These are phyloP conservation scores for Chrysoporthe deuterocubensis DNA, from an alignment of 2,329 filamentous ascomycete species.

Conservation along the genomic window DNA sequence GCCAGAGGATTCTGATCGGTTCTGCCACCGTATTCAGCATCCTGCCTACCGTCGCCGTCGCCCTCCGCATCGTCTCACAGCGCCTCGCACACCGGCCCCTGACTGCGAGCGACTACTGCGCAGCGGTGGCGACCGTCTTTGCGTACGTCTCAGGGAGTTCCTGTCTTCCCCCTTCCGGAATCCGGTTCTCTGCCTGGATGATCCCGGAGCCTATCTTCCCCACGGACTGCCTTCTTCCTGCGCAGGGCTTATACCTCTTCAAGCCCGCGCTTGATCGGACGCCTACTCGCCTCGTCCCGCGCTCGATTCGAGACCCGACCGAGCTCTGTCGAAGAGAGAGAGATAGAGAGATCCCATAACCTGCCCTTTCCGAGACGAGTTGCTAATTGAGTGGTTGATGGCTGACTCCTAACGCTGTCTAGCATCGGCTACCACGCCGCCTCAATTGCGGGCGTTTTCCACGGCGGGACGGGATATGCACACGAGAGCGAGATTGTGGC, in stretches of 20 bases:
- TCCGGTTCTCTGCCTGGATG: neutral
- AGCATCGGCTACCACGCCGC: conserved; percentile 12
- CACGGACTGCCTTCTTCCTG: too few species aligned
- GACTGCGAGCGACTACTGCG: conserved; percentile 20
- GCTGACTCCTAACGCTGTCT: neutral
- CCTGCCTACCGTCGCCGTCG: conserved; percentile 5
- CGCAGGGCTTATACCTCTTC: too few species aligned
- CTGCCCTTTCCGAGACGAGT: neutral
- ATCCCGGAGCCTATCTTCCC: too few species aligned
- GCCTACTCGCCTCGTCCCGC: too few species aligned
- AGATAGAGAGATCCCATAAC: neutral
- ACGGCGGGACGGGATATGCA: conserved; percentile 2
- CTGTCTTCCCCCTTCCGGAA: neutral
- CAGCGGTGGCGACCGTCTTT: neutral
- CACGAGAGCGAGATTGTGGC: conserved; percentile 4
- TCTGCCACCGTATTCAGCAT: conserved; percentile 14
- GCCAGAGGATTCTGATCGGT: conserved; percentile 15
- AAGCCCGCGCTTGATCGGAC: too few species aligned
- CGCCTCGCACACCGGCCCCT: conserved; percentile 13
- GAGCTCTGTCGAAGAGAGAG: neutral
- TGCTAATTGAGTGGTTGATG: neutral
- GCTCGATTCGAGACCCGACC: too few species aligned
- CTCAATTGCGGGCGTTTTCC: neutral
- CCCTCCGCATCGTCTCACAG: conserved; percentile 17
- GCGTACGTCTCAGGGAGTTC: neutral